Percentiles rank a stretch among this genome's conserved stretches.
phyloP scores from a whole-genome alignment of 2,329 filamentous ascomycete genomes.

The Nemania abortiva region DNA sequence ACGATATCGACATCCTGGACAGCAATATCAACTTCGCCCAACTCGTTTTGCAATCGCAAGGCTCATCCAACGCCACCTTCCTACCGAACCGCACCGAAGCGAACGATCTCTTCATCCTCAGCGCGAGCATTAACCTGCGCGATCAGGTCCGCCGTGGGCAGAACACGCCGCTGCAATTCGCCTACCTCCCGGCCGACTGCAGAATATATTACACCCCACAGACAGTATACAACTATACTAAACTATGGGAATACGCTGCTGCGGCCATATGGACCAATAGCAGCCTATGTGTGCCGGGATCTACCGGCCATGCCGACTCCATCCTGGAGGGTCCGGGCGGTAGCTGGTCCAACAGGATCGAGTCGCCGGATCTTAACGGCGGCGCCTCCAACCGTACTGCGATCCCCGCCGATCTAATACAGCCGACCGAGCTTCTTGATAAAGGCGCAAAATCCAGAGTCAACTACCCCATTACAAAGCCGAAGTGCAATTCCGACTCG shows the following conservation, averaged over 20 bases:
- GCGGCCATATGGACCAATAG: slow-evolving; percentile 8
- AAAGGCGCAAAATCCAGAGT: not conserved
- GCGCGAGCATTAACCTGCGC: slow-evolving; percentile 43
- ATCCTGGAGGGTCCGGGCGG: not conserved
- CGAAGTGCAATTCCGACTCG: not conserved
- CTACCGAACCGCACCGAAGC: slow-evolving; percentile 35
- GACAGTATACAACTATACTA: slow-evolving; percentile 17
- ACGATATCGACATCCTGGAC: slow-evolving; percentile 25
- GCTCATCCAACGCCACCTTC: slow-evolving; percentile 17
- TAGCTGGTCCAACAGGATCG: not conserved
- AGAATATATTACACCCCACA: slow-evolving; percentile 20
- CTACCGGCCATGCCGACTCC: slow-evolving; percentile 9
- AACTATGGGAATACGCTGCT: slow-evolving; percentile 10
- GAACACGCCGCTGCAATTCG: slow-evolving; percentile 66
- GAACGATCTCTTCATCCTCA: slow-evolving; percentile 30
- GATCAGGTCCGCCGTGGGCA: slow-evolving; percentile 42
- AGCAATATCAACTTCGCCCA: slow-evolving; percentile 7
- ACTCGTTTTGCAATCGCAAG: not conserved
- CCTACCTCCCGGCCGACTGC: slow-evolving; percentile 53
- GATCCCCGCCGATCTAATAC: not conserved
- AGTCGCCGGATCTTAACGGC: not conserved
- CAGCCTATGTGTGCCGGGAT: slow-evolving; percentile 8
- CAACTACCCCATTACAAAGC: not conserved
- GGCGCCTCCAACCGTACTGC: not conserved
- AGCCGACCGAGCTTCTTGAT: not conserved